Base-by-base conservation (phyloP, 1,139 yeast genomes). In the Sugiyamaella sp. region DNA sequence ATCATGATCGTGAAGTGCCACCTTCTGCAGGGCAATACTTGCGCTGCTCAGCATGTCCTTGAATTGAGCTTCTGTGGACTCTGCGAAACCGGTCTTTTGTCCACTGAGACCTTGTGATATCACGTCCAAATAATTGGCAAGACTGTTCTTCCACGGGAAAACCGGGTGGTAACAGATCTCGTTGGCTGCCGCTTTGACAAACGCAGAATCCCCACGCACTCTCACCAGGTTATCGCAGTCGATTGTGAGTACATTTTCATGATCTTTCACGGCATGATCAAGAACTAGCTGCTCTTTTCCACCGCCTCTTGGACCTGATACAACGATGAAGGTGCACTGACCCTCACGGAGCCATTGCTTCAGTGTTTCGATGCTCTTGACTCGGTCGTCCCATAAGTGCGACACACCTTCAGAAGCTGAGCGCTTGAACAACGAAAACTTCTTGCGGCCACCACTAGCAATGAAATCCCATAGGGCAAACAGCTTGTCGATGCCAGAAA, bases 271-370 rank as follows among this genome's bases (percentile, higher is more conserved):
- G 1, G 88, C 85, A 65, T 85, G 82, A 49, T 85, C 84, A 66
- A 84, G 74, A 2, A 93, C 90, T 58, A 93, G 75, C 57, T 86
- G 95, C 58, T 84, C 81, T 63, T 93, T 93, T 14, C 99, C 99
- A 21, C 96, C 84, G 4, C 99, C 99, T 60, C 89, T 80, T 2
- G 99, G 99, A 2, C 99, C 99, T 60, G 85, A 82, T 1, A 93
- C 85, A 2, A 93, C 82, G 35, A 91, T 89, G 67, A 90, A 93
- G 1, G 97, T 89, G 63, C 82, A 80, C n/a, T 82, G 81, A 58
- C 88, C 89, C 67, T 87, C 95, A 55, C 65, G 65, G n/a, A 91
- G 74, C 95, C 96, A 87, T 61, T 88, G 75, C 60, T 78, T 80
- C 54, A 93, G 67, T 59, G 85, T 88, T 57, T 84, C 83, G 1